A percentile compares a stretch with the other conserved stretches of the same genome.
phyloP scores from a whole-genome alignment of 805 yeast species.

The Cyberlindnera sargentensis region DNA sequence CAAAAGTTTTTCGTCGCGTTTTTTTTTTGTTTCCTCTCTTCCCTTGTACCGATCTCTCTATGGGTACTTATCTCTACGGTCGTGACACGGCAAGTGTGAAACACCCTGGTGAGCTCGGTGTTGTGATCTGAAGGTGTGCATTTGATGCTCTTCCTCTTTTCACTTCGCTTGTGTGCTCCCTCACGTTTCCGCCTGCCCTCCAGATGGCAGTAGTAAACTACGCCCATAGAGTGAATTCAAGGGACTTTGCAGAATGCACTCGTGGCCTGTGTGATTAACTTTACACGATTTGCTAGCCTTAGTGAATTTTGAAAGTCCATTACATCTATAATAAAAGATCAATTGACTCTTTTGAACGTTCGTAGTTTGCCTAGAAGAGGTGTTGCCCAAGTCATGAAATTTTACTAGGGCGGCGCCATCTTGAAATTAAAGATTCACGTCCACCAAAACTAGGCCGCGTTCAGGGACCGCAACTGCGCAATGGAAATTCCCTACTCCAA shows the following conservation, averaged over 20 bases:
- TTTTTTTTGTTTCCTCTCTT: too few species aligned
- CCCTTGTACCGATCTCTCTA: background rate
- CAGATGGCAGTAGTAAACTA: conserved; percentile 43
- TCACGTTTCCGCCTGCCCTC: background rate
- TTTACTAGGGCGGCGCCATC: too few species aligned
- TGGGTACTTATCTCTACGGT: background rate
- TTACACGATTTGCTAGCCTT: conserved; percentile 1
- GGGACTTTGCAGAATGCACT: conserved; percentile 18
- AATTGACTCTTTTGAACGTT: too few species aligned
- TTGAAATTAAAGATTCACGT: too few species aligned
- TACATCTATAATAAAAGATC: conserved; percentile 1
- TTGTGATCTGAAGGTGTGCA: background rate
- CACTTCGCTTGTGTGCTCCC: conserved; percentile 1
- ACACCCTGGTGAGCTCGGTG: background rate
- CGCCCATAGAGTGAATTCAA: conserved; percentile 35
- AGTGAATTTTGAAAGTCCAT: conserved; percentile 14
- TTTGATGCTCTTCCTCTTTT: too few species aligned
- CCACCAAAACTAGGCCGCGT: too few species aligned
- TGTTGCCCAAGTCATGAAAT: too few species aligned
- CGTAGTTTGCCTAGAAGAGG: background rate
- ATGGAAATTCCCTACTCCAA: background rate
- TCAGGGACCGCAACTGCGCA: background rate
- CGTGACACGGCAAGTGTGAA: background rate
- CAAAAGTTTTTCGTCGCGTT: too few species aligned
- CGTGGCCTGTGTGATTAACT: conserved; percentile 1